phyloP scores from a whole-genome alignment of 257 asterid species.

The Misopates orontium region DNA sequence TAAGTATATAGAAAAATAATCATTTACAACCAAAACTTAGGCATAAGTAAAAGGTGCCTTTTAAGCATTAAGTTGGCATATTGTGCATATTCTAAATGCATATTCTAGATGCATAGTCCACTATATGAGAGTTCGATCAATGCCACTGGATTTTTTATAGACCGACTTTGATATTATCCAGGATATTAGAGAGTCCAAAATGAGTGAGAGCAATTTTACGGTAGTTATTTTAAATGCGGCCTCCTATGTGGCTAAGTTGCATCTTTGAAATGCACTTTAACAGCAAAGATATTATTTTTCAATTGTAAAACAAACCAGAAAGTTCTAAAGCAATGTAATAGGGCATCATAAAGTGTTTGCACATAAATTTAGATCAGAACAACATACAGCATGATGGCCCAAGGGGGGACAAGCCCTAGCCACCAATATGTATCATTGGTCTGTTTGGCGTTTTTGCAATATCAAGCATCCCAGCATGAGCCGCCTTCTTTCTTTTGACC shows the following conservation, averaged over 20 bases:
- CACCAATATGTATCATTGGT: conserved; percentile 98
- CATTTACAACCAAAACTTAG: not conserved
- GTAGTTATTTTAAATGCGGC: no score
- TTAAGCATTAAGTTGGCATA: not conserved
- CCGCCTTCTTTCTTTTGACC: conserved; percentile 91
- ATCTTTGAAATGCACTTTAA: no score
- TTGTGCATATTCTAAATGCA: no score
- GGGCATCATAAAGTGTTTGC: no score
- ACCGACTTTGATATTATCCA: no score
- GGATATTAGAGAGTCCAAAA: no score
- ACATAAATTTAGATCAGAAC: conserved; percentile 5
- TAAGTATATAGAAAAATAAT: no score
- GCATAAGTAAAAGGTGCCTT: not conserved
- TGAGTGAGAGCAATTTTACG: no score
- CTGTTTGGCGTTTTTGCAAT: conserved; percentile 90
- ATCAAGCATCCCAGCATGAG: conserved; percentile 97
- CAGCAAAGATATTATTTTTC: not conserved
- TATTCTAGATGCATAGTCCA: no score
- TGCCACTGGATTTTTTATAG: not conserved
- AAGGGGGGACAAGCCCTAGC: conserved; percentile 40
- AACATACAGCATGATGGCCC: conserved; percentile 26
- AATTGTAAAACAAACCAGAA: not conserved
- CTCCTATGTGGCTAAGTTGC: no score
- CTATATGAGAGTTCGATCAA: not conserved
- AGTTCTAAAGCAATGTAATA: not conserved